Base-by-base conservation (phyloP, 805 yeast species). In the Naumovozyma baii region DNA sequence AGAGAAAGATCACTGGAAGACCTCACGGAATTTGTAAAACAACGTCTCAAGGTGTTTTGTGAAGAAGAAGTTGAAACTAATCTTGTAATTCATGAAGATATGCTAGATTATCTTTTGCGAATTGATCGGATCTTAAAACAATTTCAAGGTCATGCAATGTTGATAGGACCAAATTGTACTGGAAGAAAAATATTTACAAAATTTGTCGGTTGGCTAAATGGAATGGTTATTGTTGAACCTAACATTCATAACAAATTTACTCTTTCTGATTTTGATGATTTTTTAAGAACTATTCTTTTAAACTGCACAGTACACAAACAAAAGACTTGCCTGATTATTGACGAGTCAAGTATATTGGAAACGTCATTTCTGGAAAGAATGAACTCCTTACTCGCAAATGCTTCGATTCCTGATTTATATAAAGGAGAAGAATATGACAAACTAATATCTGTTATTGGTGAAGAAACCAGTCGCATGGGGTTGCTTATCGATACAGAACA, bases 141-240 rank as follows among this genome's bases (percentile, higher is more conserved):
- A 51, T 78, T 80, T 0, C 96, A 88, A 52, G 97, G 97, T 0
- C 97, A 90, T 58, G 59, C 84, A 68, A 83, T 90, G 46, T 56
- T 90, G 31, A 81, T 84, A 16, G 97, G 96, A 0, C 76, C 84
- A 1, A 72, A 85, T 39, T 74, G 94, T 1, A 76, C 87, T 48
- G 96, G 96, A 1, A 84, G 83, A 56, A 72, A 85, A 0, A 79
- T 88, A 0, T 52, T 87, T 39, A 68, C 83, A 0, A 73, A 77
- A 45, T 90, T 90, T 68, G 95, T 84, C 3, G 77, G 94, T 0
- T 90, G 97, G 97, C 74, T 87, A 63, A 83, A 83, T 55, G 96
- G 95, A 0, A 54, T 84, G 15, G 70, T 66, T 19, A 68, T 78
- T 0, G 62, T 69, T 15, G 83, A 78, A 44, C 67, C 90, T 28